Evolutionary conservation across 441 rosid species (phyloP), one percentile per base, ranked within the genome.

Genomic region (Adansonia madagascariensis): DNA sequence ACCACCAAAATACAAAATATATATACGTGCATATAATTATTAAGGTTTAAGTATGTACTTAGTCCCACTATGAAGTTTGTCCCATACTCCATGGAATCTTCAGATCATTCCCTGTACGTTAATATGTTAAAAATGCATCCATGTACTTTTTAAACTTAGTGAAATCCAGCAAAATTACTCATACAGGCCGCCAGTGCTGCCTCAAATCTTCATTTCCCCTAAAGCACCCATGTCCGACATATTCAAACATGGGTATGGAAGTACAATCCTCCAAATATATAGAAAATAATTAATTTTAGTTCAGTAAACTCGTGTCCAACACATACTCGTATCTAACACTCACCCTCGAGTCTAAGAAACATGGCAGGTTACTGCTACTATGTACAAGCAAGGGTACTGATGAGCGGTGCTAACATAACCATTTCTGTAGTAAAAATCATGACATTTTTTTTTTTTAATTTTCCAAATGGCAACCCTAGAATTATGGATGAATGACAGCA

Each of bases 1-100:
- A 53, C 61, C 27, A 71, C 14, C 61, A 71, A 53, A 53, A 27
- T 31, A 70, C 43, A 49, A 24, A 14, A 27, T 61, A 61, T 61
- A 24, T 24, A 35, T 35, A 35, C 41, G 0, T 35, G 41, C 41
- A 35, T 35, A 15, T 60, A 22, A 20, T 1, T 3, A 43, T 20
- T 20, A 46, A 35, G 68, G 68, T 39, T 41, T 65, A 8, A n/a
- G 70, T 9, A 65, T n/a, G 4, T 18, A 41, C 4, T 39, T 44
- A 5, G 27, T 43, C 27, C 10, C 31, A 66, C 11, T 18, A 44
- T 66, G 3, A 20, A 18, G 44, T 46, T 46, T 7, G 8, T 44
- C 53, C 35, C 17, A 20, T 66, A 66, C 31, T 43, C 22, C 52
- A 43, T 8, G 8, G 24, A 43, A 8, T 17, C 50, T 41, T 65